These are phyloP conservation scores for Botrytis aclada DNA, from an alignment of 2,329 filamentous ascomycete species.

Conservation along the genomic window DNA sequence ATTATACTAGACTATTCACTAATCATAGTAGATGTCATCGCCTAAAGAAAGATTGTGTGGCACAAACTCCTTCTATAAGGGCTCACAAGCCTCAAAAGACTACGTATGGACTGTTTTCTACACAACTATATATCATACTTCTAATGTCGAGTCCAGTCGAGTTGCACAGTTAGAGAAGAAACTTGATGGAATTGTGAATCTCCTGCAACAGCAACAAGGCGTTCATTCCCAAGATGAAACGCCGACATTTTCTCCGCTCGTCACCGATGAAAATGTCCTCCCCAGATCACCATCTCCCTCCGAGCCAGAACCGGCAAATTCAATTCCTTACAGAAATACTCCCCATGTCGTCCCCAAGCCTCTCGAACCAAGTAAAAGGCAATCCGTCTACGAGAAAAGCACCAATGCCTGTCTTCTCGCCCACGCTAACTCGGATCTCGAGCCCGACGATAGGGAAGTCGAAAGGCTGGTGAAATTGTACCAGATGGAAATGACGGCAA, in stretches of 20 bases:
- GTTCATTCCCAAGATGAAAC: background rate
- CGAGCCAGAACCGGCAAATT: background rate
- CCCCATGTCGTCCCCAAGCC: background rate
- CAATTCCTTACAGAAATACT: background rate
- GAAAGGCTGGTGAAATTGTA: conserved; percentile 2
- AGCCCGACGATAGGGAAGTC: background rate
- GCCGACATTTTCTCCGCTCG: background rate
- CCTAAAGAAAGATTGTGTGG: conserved; percentile 11
- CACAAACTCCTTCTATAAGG: background rate
- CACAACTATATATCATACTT: background rate
- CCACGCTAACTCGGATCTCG: background rate
- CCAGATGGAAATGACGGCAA: background rate
- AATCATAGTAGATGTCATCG: conserved; percentile 9
- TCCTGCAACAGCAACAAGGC: background rate
- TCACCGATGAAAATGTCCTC: background rate
- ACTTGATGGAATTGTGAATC: conserved; percentile 14
- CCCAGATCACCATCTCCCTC: background rate
- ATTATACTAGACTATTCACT: background rate
- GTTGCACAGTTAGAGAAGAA: conserved; percentile 15
- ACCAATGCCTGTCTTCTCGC: conserved; percentile 11
- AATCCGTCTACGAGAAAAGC: background rate
- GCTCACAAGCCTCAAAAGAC: conserved; percentile 6
- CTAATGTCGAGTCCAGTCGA: background rate
- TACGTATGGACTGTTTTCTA: conserved; percentile 3
- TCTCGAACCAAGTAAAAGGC: background rate